phyloP scores from a whole-genome alignment of 83 land plant genomes.

The Picea abies region DNA sequence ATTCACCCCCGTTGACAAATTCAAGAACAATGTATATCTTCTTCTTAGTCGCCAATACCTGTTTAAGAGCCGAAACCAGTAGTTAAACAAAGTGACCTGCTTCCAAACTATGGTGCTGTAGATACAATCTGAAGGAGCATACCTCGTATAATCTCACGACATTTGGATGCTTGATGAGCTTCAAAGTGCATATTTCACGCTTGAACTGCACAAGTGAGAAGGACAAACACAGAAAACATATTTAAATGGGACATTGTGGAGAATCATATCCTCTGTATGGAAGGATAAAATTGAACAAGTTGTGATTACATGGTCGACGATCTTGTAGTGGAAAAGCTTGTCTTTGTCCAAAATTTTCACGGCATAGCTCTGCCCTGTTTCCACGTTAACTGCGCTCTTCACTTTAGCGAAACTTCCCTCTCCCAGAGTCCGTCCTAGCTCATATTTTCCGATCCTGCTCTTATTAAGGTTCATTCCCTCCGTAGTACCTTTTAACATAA shows the following conservation, averaged over 20 bases:
- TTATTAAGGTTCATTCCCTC: slow-evolving; percentile 9
- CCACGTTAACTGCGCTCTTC: slow-evolving; percentile 40
- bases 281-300: too few species aligned
- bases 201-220: slow-evolving; percentile 31
- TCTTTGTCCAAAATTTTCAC: slow-evolving; percentile 59
- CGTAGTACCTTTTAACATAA: too few species aligned
- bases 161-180: slow-evolving; percentile 68
- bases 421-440: slow-evolving; percentile 61
- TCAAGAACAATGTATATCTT: slow-evolving; percentile 79
- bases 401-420: slow-evolving; percentile 77
- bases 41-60: slow-evolving; percentile 82
- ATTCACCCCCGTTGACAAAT: slow-evolving; percentile 77
- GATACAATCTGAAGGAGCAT: not conserved
- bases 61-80: not conserved
- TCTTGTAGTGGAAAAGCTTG: slow-evolving; percentile 39
- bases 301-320: slow-evolving; percentile 53
- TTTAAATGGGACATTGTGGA: too few species aligned
- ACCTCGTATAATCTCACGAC: slow-evolving; percentile 75
- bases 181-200: slow-evolving; percentile 64
- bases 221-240: too few species aligned
- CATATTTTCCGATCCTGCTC: slow-evolving; percentile 57
- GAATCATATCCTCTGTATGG: too few species aligned
- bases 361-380: slow-evolving; percentile 47
- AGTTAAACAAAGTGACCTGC: too few species aligned
- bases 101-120: too few species aligned